phyloP scores from a whole-genome alignment of 768 basidiomycete species.

The Termitomyces sp. region DNA sequence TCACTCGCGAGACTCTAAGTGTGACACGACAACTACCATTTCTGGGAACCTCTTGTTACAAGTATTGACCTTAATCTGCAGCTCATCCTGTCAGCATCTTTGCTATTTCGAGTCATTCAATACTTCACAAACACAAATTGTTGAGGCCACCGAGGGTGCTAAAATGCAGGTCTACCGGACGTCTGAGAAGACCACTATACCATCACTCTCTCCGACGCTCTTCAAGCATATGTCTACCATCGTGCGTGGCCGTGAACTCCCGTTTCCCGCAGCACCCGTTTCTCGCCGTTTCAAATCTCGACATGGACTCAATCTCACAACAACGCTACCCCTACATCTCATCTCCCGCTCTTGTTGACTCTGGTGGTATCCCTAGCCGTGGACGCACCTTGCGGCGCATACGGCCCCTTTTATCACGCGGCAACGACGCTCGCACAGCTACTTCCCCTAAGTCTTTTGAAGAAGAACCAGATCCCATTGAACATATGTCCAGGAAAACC shows the following conservation, averaged over 20 bases:
- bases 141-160: background rate
- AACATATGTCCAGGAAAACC: background rate
- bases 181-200: background rate
- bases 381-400: background rate
- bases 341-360: background rate
- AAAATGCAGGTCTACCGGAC: background rate
- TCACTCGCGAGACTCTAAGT: no score
- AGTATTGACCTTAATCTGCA: background rate
- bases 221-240: background rate
- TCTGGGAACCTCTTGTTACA: no score
- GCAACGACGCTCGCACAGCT: background rate
- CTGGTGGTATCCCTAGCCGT: background rate
- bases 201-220: background rate
- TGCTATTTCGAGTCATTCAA: conserved; percentile 1
- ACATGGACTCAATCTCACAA: background rate
- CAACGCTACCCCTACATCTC: background rate
- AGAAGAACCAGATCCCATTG: background rate
- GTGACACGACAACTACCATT: no score
- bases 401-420: background rate
- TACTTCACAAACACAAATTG: background rate
- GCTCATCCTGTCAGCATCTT: conserved; percentile 7
- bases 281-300: background rate
- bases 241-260: conserved; percentile 7
- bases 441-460: background rate
- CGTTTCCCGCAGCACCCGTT: conserved; percentile 4